These are phyloP conservation scores for Gamarada debralockiae DNA, from an alignment of 495 filamentous ascomycete species.

Conservation along the genomic window DNA sequence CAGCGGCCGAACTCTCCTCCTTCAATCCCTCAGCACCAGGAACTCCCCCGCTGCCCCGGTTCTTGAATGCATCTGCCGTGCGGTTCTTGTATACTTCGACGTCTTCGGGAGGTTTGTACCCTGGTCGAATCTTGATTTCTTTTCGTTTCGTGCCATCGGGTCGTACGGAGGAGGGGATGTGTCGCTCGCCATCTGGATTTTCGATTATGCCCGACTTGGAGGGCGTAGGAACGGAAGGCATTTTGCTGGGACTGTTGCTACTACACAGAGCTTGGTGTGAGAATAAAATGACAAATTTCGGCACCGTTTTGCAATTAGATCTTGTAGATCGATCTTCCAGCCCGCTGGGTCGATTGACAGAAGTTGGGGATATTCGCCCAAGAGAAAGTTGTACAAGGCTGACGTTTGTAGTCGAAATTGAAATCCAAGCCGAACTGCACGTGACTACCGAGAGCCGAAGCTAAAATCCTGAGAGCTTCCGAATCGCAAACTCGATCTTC, in stretches of 20 bases:
- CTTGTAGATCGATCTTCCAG: no score
- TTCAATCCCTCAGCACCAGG: constrained; percentile 72
- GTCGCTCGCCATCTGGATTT: constrained; percentile 71
- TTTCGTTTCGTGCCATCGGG: constrained; percentile 84
- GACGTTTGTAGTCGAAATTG: not conserved
- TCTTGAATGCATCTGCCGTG: constrained; percentile 82
- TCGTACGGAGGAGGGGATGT: constrained; percentile 82
- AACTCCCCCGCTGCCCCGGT: constrained; percentile 68
- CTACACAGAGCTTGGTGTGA: constrained; percentile 13
- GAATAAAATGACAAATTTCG: no score
- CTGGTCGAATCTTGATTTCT: constrained; percentile 89
- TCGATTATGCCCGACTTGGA: constrained; percentile 75
- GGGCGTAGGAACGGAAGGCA: constrained; percentile 46
- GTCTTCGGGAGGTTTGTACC: constrained; percentile 93
- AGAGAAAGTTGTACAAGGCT: constrained; percentile 7
- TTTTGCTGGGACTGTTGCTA: constrained; percentile 21
- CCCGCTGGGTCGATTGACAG: no score
- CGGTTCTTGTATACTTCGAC: constrained; percentile 95
- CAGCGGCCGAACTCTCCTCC: constrained; percentile 42
- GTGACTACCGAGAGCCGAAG: constrained; percentile 1
- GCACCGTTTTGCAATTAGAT: no score
- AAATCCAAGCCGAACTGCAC: not conserved
- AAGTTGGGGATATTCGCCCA: no score
- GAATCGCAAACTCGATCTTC: constrained; percentile 18
- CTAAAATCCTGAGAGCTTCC: constrained; percentile 39